Percentiles rank a stretch among this genome's conserved stretches.
These are phyloP conservation scores for Hansenula anomala DNA, from an alignment of 1,139 yeast species.

Conservation along the genomic window DNA sequence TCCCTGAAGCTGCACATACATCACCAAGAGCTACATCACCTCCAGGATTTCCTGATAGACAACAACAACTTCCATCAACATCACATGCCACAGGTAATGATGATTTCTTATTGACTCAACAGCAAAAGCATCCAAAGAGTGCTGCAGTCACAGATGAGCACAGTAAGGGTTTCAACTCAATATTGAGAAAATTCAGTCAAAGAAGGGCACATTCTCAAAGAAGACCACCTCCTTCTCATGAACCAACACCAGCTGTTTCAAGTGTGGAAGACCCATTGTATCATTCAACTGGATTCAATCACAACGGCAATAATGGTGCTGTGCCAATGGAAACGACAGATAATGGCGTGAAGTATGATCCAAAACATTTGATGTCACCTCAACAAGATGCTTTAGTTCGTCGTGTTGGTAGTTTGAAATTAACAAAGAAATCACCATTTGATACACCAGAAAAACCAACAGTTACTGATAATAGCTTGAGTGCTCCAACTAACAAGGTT, in stretches of 20 bases:
- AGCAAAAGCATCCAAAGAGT: slow-evolving; percentile 11
- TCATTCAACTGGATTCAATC: slow-evolving; percentile 1
- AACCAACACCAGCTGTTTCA: background rate
- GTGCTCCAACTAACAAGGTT: slow-evolving; percentile 16
- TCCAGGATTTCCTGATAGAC: slow-evolving; percentile 14
- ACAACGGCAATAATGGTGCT: background rate
- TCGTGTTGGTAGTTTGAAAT: slow-evolving; percentile 21
- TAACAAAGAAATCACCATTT: slow-evolving; percentile 10
- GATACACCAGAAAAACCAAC: slow-evolving; percentile 3
- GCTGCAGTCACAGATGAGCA: slow-evolving; percentile 7
- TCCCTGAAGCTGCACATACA: slow-evolving; percentile 72
- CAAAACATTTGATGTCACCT: background rate
- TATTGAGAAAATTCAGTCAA: slow-evolving; percentile 24
- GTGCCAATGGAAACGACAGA: background rate
- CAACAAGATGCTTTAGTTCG: slow-evolving; percentile 14
- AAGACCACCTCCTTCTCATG: slow-evolving; percentile 11
- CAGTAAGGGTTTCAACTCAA: slow-evolving; percentile 24
- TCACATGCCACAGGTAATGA: slow-evolving; percentile 14
- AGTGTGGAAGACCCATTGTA: background rate
- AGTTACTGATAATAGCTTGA: background rate
- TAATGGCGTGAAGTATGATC: background rate
- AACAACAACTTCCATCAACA: slow-evolving; percentile 18
- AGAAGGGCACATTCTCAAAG: slow-evolving; percentile 20
- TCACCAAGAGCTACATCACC: slow-evolving; percentile 33
- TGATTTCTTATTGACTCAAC: slow-evolving; percentile 20